These are phyloP conservation scores for Dovyalis caffra DNA, from an alignment of 345 rosid species.

Conservation along the genomic window DNA sequence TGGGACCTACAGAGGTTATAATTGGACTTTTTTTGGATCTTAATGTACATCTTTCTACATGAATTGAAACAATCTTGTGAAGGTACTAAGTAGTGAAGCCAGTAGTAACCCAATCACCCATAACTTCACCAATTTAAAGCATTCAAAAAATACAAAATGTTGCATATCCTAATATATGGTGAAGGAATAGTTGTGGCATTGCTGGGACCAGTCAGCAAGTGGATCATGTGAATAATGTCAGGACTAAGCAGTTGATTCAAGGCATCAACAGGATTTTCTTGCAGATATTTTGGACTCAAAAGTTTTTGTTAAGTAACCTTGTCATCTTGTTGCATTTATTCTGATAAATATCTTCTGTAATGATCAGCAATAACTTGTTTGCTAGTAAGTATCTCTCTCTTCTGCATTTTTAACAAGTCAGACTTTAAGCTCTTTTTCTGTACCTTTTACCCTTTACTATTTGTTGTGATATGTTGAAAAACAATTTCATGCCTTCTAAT, in stretches of 20 bases:
- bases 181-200: not conserved
- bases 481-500: too few species aligned
- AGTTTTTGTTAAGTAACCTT: not conserved
- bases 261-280: not conserved
- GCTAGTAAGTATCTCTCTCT: not conserved
- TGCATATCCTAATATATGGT: not conserved
- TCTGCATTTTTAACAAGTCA: not conserved
- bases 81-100: not conserved
- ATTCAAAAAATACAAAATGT: too few species aligned
- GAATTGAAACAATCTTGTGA: not conserved
- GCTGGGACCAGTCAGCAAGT: not conserved
- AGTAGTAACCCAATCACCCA: not conserved
- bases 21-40: too few species aligned
- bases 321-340: not conserved
- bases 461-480: too few species aligned
- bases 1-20: not conserved
- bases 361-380: not conserved
- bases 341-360: too few species aligned
- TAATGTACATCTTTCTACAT: not conserved
- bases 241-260: not conserved
- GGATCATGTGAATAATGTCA: slow-evolving; percentile 1
- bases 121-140: not conserved
- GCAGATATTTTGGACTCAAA: not conserved
- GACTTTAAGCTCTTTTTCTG: not conserved
- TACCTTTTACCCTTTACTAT: not conserved